phyloP scores from a whole-genome alignment of 805 yeast species.

The Candida nanaspora region DNA sequence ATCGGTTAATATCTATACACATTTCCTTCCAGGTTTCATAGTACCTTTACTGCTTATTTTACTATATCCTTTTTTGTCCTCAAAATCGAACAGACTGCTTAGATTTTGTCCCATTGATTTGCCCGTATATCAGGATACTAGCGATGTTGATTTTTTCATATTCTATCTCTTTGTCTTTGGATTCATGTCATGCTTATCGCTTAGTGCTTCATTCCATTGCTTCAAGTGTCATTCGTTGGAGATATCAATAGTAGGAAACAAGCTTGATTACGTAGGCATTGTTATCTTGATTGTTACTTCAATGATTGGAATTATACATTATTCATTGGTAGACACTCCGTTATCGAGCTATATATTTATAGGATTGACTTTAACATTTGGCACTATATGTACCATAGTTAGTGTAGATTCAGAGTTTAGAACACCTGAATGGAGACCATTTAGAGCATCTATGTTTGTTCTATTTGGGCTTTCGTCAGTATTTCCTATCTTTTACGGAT shows the following conservation, averaged over 20 bases:
- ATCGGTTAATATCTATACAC: conserved; percentile 44
- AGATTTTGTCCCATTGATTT: conserved; percentile 18
- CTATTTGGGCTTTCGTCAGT: conserved; percentile 73
- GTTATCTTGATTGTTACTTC: conserved; percentile 43
- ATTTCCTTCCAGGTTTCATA: conserved; percentile 37
- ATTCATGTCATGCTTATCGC: conserved; percentile 34
- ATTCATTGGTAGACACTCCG: conserved; percentile 38
- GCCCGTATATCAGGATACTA: conserved; percentile 8
- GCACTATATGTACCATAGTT: conserved; percentile 51
- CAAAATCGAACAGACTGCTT: conserved; percentile 10
- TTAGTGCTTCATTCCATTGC: conserved; percentile 45
- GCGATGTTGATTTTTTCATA: background rate
- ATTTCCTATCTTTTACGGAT: conserved; percentile 58
- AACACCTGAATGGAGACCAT: conserved; percentile 65
- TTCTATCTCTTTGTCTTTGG: conserved; percentile 19
- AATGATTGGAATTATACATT: conserved; percentile 29
- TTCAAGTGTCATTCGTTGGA: conserved; percentile 41
- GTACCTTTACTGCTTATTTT: conserved; percentile 13
- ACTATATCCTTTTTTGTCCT: background rate
- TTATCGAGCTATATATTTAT: conserved; percentile 30
- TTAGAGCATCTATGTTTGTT: conserved; percentile 73
- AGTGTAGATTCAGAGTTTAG: conserved; percentile 63
- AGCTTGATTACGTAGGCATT: conserved; percentile 50
- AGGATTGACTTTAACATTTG: conserved; percentile 44
- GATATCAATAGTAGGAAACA: conserved; percentile 39